These are phyloP conservation scores for Poterioochromonas sp. DNA, from an alignment of 352 stramenopile genomes.

Conservation along the genomic window DNA sequence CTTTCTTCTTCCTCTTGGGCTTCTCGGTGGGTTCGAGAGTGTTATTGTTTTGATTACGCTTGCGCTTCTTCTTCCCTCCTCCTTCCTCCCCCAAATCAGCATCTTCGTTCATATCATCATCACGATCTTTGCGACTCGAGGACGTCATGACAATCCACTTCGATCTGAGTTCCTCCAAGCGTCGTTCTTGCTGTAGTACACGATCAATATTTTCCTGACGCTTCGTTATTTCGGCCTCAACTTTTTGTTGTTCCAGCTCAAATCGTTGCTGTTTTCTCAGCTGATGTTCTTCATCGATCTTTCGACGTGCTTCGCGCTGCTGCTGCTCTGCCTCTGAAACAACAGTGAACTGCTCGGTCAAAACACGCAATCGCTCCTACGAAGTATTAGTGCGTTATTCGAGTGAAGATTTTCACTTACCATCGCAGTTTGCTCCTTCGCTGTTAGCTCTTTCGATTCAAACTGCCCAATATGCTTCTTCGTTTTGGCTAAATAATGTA, in stretches of 20 bases:
- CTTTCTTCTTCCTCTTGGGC: background rate
- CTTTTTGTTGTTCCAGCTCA: background rate
- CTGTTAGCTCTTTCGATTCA: background rate
- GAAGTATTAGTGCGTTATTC: no score
- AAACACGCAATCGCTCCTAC: background rate
- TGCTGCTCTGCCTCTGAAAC: background rate
- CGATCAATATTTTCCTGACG: background rate
- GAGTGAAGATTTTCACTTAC: no score
- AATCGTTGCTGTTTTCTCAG: background rate
- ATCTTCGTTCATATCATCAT: background rate
- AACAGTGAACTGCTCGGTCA: background rate
- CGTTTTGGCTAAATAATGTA: background rate
- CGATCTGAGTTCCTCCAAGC: background rate
- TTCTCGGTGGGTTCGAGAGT: background rate
- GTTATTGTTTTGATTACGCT: background rate
- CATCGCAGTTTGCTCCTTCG: no score
- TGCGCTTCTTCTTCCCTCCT: background rate
- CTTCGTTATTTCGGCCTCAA: background rate
- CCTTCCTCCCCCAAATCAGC: background rate
- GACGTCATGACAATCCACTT: background rate
- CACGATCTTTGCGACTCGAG: background rate
- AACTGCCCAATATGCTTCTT: background rate
- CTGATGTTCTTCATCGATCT: background rate
- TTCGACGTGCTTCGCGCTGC: background rate
- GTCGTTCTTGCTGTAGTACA: background rate